These are phyloP conservation scores for Aspergillus fructus DNA, from an alignment of 2,329 filamentous ascomycete genomes.

Conservation along the genomic window DNA sequence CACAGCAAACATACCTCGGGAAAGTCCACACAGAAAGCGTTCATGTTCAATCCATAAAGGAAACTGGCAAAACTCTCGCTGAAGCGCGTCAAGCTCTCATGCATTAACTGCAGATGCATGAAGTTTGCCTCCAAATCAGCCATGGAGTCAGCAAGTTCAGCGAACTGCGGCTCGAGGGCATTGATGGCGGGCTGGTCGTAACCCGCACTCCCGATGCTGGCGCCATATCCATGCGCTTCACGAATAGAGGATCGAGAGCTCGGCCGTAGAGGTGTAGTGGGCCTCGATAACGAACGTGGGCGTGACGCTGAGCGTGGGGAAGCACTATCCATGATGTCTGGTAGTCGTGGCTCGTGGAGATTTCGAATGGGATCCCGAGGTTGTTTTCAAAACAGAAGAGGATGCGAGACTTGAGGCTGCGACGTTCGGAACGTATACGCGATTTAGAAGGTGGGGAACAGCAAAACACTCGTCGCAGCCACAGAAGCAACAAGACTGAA, in stretches of 20 bases:
- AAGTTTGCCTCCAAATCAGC: conserved; percentile 96
- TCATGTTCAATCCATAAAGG: conserved; percentile 96
- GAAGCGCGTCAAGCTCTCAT: conserved; percentile 89
- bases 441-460: conserved; percentile 3
- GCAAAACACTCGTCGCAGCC: background rate
- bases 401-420: background rate
- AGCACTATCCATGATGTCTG: conserved; percentile 29
- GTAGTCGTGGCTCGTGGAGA: background rate
- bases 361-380: background rate
- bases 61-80: conserved; percentile 96
- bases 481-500: background rate
- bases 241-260: conserved; percentile 87
- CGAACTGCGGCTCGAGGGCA: conserved; percentile 82
- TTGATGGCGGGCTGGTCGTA: conserved; percentile 66
- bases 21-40: conserved; percentile 97
- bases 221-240: conserved; percentile 63
- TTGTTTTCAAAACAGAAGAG: conserved; percentile 1
- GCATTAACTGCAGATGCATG: conserved; percentile 95
- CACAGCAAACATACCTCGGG: conserved; percentile 65
- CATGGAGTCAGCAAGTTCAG: conserved; percentile 89
- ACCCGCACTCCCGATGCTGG: conserved; percentile 31
- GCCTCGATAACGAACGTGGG: conserved; percentile 65
- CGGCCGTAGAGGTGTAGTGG: conserved; percentile 87
- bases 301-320: conserved; percentile 58
- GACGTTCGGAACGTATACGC: conserved; percentile 11